A percentile compares a stretch with the other conserved stretches of the same genome.
These are phyloP conservation scores for Vachellia collinsii DNA, from an alignment of 306 rosid species.

Conservation along the genomic window DNA sequence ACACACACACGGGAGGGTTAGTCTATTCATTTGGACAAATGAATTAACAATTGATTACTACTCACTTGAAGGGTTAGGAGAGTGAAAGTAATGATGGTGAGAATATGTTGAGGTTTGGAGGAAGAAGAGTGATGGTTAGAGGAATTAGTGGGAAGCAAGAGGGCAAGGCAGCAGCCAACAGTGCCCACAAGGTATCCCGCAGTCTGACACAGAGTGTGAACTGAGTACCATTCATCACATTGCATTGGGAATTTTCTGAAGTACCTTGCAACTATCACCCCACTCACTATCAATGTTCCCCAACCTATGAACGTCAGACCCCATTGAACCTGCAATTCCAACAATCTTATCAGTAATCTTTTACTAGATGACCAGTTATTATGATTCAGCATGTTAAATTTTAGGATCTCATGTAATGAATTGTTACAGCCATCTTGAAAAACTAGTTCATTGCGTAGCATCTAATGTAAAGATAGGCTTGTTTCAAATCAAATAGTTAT, in stretches of 20 bases:
- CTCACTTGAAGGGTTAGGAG: neutral
- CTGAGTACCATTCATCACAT: conserved; percentile 11
- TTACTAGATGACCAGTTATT: neutral
- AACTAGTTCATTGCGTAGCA: no score
- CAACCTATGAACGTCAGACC: neutral
- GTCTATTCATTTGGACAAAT: no score
- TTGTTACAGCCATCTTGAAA: no score
- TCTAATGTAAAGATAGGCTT: no score
- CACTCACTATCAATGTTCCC: neutral
- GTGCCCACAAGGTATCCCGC: conserved; percentile 1
- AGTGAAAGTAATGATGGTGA: neutral
- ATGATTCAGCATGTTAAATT: neutral
- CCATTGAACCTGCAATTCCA: neutral
- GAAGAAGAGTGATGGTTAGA: neutral
- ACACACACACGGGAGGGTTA: no score
- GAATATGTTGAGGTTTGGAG: neutral
- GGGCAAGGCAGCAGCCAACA: neutral
- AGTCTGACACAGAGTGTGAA: neutral
- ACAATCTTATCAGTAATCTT: neutral
- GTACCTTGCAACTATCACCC: conserved; percentile 16
- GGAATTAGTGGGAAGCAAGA: neutral
- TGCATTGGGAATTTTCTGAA: neutral
- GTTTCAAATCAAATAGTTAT: no score
- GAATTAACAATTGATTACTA: neutral
- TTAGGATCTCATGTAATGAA: neutral